A percentile compares a stretch with the other conserved stretches of the same genome.
Evolutionary conservation across 305 asterid species (phyloP).

Genomic region (Rubia tinctorum): DNA sequence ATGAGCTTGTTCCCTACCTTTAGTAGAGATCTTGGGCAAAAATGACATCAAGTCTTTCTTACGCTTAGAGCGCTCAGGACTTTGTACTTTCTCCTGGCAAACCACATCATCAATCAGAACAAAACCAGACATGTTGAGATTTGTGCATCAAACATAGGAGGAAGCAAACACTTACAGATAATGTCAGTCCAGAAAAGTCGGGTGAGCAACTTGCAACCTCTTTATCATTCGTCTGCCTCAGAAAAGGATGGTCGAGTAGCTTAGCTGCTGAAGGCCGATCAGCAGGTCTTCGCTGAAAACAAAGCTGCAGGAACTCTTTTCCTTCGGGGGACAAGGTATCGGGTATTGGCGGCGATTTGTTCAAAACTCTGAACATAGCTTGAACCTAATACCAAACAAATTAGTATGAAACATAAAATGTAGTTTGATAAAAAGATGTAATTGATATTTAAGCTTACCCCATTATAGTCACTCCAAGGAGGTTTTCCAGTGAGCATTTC

Average conservation of each 20-base stretch:
- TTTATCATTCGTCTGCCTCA: constrained; percentile 41
- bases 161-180: constrained; percentile 35
- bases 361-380: constrained; percentile 83
- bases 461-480: constrained; percentile 69
- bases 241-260: constrained; percentile 69
- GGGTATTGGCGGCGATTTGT: constrained; percentile 70
- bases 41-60: constrained; percentile 34
- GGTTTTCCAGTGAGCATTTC: constrained; percentile 93
- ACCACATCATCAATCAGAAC: constrained; percentile 1
- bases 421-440: not conserved
- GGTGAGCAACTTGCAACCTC: constrained; percentile 30
- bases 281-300: constrained; percentile 70
- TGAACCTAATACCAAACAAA: constrained; percentile 43
- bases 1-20: constrained; percentile 35
- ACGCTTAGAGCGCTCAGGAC: constrained; percentile 32
- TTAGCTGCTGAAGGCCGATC: constrained; percentile 65
- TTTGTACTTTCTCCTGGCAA: constrained; percentile 39
- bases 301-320: constrained; percentile 69
- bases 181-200: constrained; percentile 39
- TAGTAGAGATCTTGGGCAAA: constrained; percentile 31
- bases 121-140: not conserved
- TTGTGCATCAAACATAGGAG: not conserved
- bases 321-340: constrained; percentile 64
- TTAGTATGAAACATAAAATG: constrained; percentile 2
- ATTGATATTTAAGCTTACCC: constrained; percentile 37